Percentiles rank a stretch among this genome's conserved stretches.
These are phyloP conservation scores for Pichia sp. DNA, from an alignment of 1,139 yeast genomes.

Conservation along the genomic window DNA sequence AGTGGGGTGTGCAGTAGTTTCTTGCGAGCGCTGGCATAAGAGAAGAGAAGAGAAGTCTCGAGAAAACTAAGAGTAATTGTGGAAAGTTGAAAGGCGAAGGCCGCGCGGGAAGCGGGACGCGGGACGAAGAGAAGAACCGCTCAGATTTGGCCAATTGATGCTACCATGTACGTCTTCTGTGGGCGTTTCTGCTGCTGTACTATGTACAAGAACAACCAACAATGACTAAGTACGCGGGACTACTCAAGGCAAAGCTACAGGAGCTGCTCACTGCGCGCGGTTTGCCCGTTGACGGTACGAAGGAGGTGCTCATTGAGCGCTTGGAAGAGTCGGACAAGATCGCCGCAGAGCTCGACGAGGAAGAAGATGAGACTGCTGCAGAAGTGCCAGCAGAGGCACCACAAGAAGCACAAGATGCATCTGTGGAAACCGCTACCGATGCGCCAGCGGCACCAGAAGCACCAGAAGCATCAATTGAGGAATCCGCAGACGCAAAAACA, in stretches of 20 bases:
- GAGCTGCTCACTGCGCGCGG: slow-evolving; percentile 65
- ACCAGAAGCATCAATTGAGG: slow-evolving; percentile 8
- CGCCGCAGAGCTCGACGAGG: slow-evolving; percentile 25
- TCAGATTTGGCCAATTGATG: too few species aligned
- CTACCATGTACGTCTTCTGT: too few species aligned
- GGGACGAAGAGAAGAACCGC: too few species aligned
- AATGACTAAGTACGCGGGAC: slow-evolving; percentile 13
- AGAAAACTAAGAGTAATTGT: too few species aligned
- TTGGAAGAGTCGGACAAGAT: slow-evolving; percentile 37
- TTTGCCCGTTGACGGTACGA: slow-evolving; percentile 71
- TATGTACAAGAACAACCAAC: too few species aligned
- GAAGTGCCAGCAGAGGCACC: slow-evolving; percentile 8
- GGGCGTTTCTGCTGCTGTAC: too few species aligned
- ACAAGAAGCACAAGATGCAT: slow-evolving; percentile 11
- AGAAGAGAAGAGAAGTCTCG: too few species aligned
- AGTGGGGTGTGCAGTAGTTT: too few species aligned
- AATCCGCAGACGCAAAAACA: slow-evolving; percentile 9
- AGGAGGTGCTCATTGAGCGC: slow-evolving; percentile 73
- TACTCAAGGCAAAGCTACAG: slow-evolving; percentile 17
- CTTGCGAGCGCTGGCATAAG: too few species aligned
- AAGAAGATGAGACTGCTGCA: slow-evolving; percentile 13
- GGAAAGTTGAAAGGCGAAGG: too few species aligned
- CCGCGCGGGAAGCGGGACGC: too few species aligned
- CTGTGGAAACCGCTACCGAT: slow-evolving; percentile 2
- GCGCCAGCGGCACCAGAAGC: slow-evolving; percentile 15